Evolutionary conservation across 2,329 filamentous ascomycete species (phyloP).

Genomic region (Emmonsiellopsis sp.): DNA sequence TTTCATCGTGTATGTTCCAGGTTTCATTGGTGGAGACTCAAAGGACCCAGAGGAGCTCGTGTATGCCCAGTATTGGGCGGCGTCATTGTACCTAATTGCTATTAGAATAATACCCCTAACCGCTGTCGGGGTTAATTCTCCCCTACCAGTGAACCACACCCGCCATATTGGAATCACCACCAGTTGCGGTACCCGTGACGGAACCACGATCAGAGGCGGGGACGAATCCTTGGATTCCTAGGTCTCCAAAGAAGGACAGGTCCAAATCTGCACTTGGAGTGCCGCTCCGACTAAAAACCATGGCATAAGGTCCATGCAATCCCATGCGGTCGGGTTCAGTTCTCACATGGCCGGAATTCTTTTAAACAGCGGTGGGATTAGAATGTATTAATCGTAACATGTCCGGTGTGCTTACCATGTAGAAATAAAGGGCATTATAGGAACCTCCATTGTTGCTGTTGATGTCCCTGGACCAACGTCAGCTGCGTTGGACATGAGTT

Average conservation of each 20-base stretch:
- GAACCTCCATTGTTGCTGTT: slow-evolving; percentile 54
- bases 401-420: slow-evolving; percentile 38
- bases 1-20: slow-evolving; percentile 59
- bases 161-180: slow-evolving; percentile 43
- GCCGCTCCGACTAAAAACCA: slow-evolving; percentile 51
- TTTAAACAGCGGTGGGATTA: background rate
- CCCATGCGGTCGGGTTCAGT: slow-evolving; percentile 55
- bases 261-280: slow-evolving; percentile 44
- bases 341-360: slow-evolving; percentile 54
- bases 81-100: slow-evolving; percentile 39
- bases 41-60: slow-evolving; percentile 47
- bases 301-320: slow-evolving; percentile 56
- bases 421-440: slow-evolving; percentile 54
- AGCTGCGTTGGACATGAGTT: background rate
- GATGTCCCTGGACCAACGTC: slow-evolving; percentile 41
- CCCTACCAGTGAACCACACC: slow-evolving; percentile 52
- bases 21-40: slow-evolving; percentile 57
- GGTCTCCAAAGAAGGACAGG: slow-evolving; percentile 50
- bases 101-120: too few species aligned
- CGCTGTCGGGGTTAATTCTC: too few species aligned
- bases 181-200: slow-evolving; percentile 52
- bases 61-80: slow-evolving; percentile 57
- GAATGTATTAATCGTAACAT: background rate
- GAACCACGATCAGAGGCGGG: slow-evolving; percentile 47
- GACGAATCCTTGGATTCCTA: slow-evolving; percentile 51